phyloP scores from a whole-genome alignment of 768 basidiomycete genomes.

The Trichaptum fuscoviolaceum region DNA sequence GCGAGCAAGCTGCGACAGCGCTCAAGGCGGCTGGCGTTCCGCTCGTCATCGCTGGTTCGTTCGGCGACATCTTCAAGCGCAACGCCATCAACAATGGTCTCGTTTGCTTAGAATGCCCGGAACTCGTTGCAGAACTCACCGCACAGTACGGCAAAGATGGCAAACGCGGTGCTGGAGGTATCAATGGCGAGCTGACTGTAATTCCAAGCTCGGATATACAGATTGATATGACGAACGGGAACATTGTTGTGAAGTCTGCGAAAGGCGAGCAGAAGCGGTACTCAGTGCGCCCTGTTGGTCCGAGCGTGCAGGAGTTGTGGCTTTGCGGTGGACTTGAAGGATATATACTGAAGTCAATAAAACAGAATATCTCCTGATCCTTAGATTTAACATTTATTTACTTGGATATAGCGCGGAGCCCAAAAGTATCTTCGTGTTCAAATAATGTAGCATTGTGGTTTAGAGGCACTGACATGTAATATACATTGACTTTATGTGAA shows the following conservation, averaged over 20 bases:
- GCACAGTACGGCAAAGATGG: slow-evolving; percentile 66
- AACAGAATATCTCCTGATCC: slow-evolving; percentile 18
- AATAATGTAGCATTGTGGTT: slow-evolving; percentile 4
- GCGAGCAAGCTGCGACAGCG: slow-evolving; percentile 98
- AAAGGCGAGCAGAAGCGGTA: slow-evolving; percentile 50
- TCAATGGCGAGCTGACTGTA: slow-evolving; percentile 75
- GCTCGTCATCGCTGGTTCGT: slow-evolving; percentile 93
- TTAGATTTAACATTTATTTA: background rate
- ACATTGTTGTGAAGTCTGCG: slow-evolving; percentile 47
- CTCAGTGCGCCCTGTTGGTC: slow-evolving; percentile 70
- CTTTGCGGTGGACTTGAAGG: slow-evolving; percentile 92
- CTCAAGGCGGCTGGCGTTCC: slow-evolving; percentile 92
- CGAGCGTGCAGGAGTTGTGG: slow-evolving; percentile 98
- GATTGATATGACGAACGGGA: slow-evolving; percentile 67
- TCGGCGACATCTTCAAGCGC: slow-evolving; percentile 98
- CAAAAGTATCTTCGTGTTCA: background rate
- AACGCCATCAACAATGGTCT: slow-evolving; percentile 99
- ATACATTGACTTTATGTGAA: background rate
- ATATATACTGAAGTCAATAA: slow-evolving; percentile 74
- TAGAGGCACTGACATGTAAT: background rate
- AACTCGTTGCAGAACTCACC: slow-evolving; percentile 83
- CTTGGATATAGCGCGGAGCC: background rate
- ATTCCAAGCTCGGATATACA: slow-evolving; percentile 59
- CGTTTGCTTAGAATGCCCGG: slow-evolving; percentile 90
- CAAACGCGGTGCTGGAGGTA: slow-evolving; percentile 71